Evolutionary conservation across 2,329 filamentous ascomycete species (phyloP).

Genomic region (Cucurbitaria berberidis): DNA sequence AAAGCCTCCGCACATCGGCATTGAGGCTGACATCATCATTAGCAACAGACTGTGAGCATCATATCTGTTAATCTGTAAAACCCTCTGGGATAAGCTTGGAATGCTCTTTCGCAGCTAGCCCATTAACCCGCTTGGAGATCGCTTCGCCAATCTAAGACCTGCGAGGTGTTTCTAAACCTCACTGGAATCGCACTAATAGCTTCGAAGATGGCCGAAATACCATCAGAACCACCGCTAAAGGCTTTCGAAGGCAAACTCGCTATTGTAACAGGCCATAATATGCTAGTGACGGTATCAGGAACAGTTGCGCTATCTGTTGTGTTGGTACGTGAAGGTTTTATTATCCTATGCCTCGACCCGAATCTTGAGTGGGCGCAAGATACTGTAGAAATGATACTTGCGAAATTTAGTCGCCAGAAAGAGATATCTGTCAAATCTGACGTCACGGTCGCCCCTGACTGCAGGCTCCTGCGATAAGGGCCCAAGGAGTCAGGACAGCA

Average conservation of each 20-base stretch:
- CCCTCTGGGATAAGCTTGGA: too few species aligned
- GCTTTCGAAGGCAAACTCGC: conserved; percentile 55
- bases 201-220: conserved; percentile 20
- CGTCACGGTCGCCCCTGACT: conserved; percentile 62
- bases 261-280: conserved; percentile 66
- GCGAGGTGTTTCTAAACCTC: neutral
- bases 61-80: too few species aligned
- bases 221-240: conserved; percentile 42
- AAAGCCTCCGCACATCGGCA: neutral
- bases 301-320: conserved; percentile 66
- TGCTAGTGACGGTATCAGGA: conserved; percentile 64
- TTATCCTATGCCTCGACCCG: conserved; percentile 65
- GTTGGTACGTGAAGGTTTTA: conserved; percentile 64
- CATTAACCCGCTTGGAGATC: neutral
- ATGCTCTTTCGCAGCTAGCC: neutral
- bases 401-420: conserved; percentile 45
- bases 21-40: neutral
- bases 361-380: conserved; percentile 57
- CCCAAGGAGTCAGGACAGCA: conserved; percentile 60
- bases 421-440: conserved; percentile 57
- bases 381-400: conserved; percentile 61
- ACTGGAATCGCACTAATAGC: neutral
- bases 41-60: too few species aligned
- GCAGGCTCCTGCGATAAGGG: conserved; percentile 51
- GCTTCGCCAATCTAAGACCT: neutral